These are phyloP conservation scores for Phytophthora pseudosyringae DNA, from an alignment of 352 stramenopile genomes.

Conservation along the genomic window DNA sequence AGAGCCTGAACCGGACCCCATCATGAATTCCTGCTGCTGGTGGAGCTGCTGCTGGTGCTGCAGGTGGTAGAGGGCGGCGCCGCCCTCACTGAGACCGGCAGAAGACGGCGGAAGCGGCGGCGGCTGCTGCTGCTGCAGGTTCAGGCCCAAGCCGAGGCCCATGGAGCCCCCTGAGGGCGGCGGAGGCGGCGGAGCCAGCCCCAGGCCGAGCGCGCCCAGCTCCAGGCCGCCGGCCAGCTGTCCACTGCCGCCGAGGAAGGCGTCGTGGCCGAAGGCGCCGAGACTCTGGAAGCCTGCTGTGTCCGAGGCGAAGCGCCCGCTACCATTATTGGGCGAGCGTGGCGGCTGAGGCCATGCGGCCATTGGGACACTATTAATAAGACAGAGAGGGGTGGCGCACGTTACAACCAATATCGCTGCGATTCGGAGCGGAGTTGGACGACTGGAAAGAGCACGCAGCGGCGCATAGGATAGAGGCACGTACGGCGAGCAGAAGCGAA, in stretches of 20 bases:
- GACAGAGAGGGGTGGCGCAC: slow-evolving; percentile 15
- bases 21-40: slow-evolving; percentile 36
- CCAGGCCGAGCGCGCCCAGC: slow-evolving; percentile 22
- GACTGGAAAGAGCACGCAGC: not conserved
- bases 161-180: slow-evolving; percentile 12
- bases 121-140: slow-evolving; percentile 19
- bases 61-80: slow-evolving; percentile 43
- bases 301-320: slow-evolving; percentile 31
- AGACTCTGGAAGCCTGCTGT: slow-evolving; percentile 25
- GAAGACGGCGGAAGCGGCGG: slow-evolving; percentile 33
- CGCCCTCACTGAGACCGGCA: slow-evolving; percentile 15
- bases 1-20: slow-evolving; percentile 8
- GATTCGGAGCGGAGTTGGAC: not conserved
- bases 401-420: not conserved
- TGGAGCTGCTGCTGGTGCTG: slow-evolving; percentile 56
- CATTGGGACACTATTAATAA: slow-evolving; percentile 38
- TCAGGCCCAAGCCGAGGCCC: slow-evolving; percentile 16
- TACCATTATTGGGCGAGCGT: slow-evolving; percentile 23
- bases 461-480: not conserved
- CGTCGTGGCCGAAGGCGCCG: slow-evolving; percentile 26
- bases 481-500: slow-evolving; percentile 17
- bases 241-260: slow-evolving; percentile 22
- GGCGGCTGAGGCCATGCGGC: slow-evolving; percentile 38
- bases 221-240: slow-evolving; percentile 23
- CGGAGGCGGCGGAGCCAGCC: slow-evolving; percentile 10